Evolutionary conservation across 2,329 filamentous ascomycete species (phyloP).

Genomic region (Myriosclerotinia duriaeana): DNA sequence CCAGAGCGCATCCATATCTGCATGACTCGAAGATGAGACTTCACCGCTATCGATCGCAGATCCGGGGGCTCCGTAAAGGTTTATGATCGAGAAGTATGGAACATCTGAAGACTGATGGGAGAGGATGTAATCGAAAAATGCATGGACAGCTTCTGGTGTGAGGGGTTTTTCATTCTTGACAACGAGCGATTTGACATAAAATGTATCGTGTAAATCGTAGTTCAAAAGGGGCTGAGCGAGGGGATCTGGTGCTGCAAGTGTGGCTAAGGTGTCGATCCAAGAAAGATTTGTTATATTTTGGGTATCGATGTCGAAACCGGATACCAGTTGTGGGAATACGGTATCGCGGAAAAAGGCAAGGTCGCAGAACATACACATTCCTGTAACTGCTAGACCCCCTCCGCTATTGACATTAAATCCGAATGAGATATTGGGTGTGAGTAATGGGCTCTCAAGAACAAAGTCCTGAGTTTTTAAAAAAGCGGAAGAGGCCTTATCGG

Average conservation of each 20-base stretch:
- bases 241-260: conserved; percentile 21
- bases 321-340: conserved; percentile 44
- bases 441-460: conserved; percentile 43
- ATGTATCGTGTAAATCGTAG: conserved; percentile 46
- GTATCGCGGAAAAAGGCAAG: conserved; percentile 42
- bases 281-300: conserved; percentile 32
- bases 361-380: conserved; percentile 45
- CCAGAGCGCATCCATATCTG: conserved; percentile 32
- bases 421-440: conserved; percentile 45
- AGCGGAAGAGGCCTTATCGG: conserved; percentile 30
- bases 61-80: conserved; percentile 31
- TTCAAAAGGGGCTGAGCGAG: conserved; percentile 42
- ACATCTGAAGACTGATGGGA: conserved; percentile 23
- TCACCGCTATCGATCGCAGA: conserved; percentile 26
- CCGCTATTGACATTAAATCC: conserved; percentile 46
- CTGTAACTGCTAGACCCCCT: conserved; percentile 41
- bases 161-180: conserved; percentile 24
- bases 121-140: conserved; percentile 26
- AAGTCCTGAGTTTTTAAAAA: conserved; percentile 46
- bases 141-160: conserved; percentile 18
- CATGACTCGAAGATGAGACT: conserved; percentile 24
- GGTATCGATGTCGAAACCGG: conserved; percentile 39
- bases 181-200: conserved; percentile 21
- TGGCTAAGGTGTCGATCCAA: conserved; percentile 42
- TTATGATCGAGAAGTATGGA: conserved; percentile 33